phyloP scores from a whole-genome alignment of 441 rosid species.

The Jatropha multifida region DNA sequence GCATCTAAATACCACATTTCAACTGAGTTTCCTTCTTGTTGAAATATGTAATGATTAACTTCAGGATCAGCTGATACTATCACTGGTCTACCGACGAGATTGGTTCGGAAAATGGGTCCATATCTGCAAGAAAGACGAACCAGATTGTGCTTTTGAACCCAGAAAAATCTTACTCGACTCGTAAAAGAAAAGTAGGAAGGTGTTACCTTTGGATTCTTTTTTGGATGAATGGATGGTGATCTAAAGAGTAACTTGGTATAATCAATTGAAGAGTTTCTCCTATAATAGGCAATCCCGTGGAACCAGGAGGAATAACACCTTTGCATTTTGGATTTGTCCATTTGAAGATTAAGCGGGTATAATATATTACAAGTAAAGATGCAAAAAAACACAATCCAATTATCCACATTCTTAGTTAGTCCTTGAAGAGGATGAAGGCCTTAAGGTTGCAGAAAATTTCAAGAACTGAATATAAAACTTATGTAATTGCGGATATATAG shows the following conservation, averaged over 20 bases:
- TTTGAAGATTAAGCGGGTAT: slow-evolving; percentile 34
- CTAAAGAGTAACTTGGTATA: slow-evolving; percentile 37
- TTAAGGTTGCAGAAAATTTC: no score
- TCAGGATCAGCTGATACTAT: slow-evolving; percentile 45
- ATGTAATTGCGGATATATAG: no score
- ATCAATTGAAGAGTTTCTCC: slow-evolving; percentile 53
- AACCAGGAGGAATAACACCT: slow-evolving; percentile 59
- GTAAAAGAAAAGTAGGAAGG: no score
- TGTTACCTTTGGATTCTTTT: slow-evolving; percentile 38
- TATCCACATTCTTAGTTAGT: background rate
- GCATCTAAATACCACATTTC: slow-evolving; percentile 35
- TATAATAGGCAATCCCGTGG: slow-evolving; percentile 52
- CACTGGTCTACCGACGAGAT: slow-evolving; percentile 31
- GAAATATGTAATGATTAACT: slow-evolving; percentile 33
- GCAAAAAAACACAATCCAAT: slow-evolving; percentile 28
- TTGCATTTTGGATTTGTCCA: slow-evolving; percentile 50
- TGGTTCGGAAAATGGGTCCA: slow-evolving; percentile 47
- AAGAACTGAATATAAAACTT: no score
- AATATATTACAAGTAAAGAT: slow-evolving; percentile 33
- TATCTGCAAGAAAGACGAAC: slow-evolving; percentile 24
- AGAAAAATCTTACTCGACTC: no score
- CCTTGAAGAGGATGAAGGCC: background rate
- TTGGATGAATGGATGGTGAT: slow-evolving; percentile 44
- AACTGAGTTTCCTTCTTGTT: slow-evolving; percentile 35
- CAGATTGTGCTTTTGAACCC: no score